A percentile compares a stretch with the other conserved stretches of the same genome.
Evolutionary conservation across 495 filamentous ascomycete species (phyloP).

Genomic region (Tuber umbilicatum): DNA sequence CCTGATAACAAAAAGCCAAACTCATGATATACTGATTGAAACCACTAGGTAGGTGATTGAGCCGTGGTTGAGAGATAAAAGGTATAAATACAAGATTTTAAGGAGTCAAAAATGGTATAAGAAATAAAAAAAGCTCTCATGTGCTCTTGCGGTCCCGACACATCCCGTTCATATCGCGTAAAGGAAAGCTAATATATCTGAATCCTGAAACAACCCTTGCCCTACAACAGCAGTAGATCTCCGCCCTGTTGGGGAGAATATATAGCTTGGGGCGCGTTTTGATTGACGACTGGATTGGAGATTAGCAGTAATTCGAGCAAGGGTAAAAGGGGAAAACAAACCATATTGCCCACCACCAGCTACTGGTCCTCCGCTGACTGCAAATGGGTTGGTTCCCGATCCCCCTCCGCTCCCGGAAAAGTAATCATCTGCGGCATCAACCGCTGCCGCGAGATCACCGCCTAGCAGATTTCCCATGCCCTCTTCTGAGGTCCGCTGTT

Average conservation of each 20-base stretch:
- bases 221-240: constrained; percentile 53
- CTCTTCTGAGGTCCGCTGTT: constrained; percentile 9
- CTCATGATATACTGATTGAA: background rate
- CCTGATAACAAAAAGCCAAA: background rate
- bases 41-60: background rate
- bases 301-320: constrained; percentile 13
- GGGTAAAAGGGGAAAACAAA: constrained; percentile 19
- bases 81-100: background rate
- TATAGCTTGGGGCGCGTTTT: constrained; percentile 56
- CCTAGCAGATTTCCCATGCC: constrained; percentile 21
- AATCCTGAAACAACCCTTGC: constrained; percentile 9
- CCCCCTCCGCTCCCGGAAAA: constrained; percentile 53
- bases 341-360: constrained; percentile 39
- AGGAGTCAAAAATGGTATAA: background rate
- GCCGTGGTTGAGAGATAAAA: background rate
- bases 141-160: background rate
- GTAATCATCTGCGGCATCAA: constrained; percentile 77
- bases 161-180: background rate
- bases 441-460: constrained; percentile 55
- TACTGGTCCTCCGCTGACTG: constrained; percentile 42
- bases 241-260: constrained; percentile 52
- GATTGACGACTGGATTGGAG: constrained; percentile 54
- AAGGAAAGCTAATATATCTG: background rate
- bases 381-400: constrained; percentile 47
- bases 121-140: background rate